phyloP scores from a whole-genome alignment of 257 asterid species.

The Gardenia jasminoides region DNA sequence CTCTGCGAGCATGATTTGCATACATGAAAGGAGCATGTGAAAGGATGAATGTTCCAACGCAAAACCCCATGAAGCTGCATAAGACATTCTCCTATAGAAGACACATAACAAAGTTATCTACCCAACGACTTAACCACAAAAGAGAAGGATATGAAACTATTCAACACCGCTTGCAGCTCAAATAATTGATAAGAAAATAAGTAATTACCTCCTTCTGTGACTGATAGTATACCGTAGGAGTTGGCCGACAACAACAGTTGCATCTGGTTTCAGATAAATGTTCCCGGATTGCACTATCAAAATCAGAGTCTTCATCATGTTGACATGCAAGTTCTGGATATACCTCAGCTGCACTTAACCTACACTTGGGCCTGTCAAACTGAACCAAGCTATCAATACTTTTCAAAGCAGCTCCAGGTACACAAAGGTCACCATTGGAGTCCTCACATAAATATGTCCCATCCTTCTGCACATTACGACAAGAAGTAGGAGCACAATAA shows the following conservation, averaged over 20 bases:
- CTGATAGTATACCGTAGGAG: constrained; percentile 65
- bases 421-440: constrained; percentile 70
- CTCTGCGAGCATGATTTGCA: background rate
- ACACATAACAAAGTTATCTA: background rate
- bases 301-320: constrained; percentile 49
- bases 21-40: background rate
- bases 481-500: constrained; percentile 70
- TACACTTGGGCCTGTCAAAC: constrained; percentile 88
- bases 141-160: background rate
- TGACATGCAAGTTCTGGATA: constrained; percentile 70
- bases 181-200: background rate
- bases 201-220: constrained; percentile 87
- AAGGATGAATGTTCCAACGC: background rate
- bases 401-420: constrained; percentile 84
- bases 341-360: constrained; percentile 69
- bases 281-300: constrained; percentile 69
- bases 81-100: background rate
- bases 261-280: constrained; percentile 70
- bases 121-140: background rate
- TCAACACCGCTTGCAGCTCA: background rate
- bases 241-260: constrained; percentile 61
- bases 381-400: constrained; percentile 85
- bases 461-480: constrained; percentile 51
- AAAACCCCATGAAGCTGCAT: background rate
- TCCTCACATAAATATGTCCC: constrained; percentile 67